phyloP scores from a whole-genome alignment of 1,139 yeast species.

The Blastobotrys indianensis region DNA sequence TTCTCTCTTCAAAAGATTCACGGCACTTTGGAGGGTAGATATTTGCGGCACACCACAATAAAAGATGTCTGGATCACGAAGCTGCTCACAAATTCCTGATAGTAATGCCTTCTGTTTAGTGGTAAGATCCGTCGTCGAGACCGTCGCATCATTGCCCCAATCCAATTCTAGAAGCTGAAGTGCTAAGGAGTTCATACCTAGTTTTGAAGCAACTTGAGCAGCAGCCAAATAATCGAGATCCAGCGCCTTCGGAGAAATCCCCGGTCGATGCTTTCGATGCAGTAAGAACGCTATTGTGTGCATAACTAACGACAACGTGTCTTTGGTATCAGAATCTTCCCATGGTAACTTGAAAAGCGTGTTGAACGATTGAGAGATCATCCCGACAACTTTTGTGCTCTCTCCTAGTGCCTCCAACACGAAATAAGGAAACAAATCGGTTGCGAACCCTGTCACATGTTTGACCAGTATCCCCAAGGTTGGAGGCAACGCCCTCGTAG shows the following conservation, averaged over 20 bases:
- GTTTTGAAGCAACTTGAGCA: constrained; percentile 1
- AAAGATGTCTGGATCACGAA: constrained; percentile 57
- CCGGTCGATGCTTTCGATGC: constrained; percentile 1
- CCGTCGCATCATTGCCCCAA: constrained; percentile 13
- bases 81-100: constrained; percentile 39
- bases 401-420: constrained; percentile 24
- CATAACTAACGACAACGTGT: neutral
- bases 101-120: constrained; percentile 10
- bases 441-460: constrained; percentile 19
- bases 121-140: no score
- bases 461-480: constrained; percentile 5
- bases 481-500: no score
- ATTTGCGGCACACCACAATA: constrained; percentile 54
- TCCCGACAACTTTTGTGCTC: neutral
- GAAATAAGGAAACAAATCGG: constrained; percentile 35
- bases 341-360: neutral
- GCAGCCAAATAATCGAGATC: neutral
- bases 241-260: neutral
- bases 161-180: constrained; percentile 16
- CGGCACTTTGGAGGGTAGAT: constrained; percentile 48
- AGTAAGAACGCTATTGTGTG: neutral
- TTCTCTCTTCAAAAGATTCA: constrained; percentile 36
- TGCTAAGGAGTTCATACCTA: constrained; percentile 6
- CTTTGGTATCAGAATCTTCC: neutral
- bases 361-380: neutral